Percentiles rank a stretch among this genome's conserved stretches.
Conservation (phyloP, 1,284 basidiomycete genomes). For the Ceratobasidium sp. region DNA sequence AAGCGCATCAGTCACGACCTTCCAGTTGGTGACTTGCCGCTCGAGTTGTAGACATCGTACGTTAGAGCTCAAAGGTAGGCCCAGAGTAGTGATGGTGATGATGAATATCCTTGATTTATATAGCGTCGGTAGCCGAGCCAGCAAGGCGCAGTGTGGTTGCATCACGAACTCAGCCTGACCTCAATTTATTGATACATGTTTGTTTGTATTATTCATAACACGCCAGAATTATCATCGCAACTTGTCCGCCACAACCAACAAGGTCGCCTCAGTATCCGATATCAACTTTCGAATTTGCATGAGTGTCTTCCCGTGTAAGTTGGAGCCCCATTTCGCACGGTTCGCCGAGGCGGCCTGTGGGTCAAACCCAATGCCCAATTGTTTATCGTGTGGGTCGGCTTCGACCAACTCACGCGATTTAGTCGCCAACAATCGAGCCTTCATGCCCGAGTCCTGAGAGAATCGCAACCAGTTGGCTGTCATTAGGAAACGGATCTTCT, state of each 20-base stretch:
- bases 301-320: conserved; percentile 54
- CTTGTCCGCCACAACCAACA: conserved; percentile 22
- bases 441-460: conserved; percentile 57
- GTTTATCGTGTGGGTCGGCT: conserved; percentile 65
- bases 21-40: too few species aligned
- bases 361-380: conserved; percentile 69
- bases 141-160: too few species aligned
- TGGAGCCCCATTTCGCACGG: conserved; percentile 57
- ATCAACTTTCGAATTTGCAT: conserved; percentile 51
- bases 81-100: too few species aligned
- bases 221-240: neutral
- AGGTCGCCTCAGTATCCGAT: conserved; percentile 22
- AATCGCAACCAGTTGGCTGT: conserved; percentile 40
- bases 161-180: too few species aligned
- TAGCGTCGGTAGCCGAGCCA: too few species aligned
- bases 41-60: too few species aligned
- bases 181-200: too few species aligned
- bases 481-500: conserved; percentile 59
- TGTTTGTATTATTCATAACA: neutral
- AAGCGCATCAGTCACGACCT: too few species aligned
- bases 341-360: conserved; percentile 59
- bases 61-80: too few species aligned
- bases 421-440: conserved; percentile 63
- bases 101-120: too few species aligned
- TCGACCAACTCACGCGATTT: conserved; percentile 63